Base-by-base conservation (phyloP, 148 eudicot species). In the Rhododendron molle region DNA sequence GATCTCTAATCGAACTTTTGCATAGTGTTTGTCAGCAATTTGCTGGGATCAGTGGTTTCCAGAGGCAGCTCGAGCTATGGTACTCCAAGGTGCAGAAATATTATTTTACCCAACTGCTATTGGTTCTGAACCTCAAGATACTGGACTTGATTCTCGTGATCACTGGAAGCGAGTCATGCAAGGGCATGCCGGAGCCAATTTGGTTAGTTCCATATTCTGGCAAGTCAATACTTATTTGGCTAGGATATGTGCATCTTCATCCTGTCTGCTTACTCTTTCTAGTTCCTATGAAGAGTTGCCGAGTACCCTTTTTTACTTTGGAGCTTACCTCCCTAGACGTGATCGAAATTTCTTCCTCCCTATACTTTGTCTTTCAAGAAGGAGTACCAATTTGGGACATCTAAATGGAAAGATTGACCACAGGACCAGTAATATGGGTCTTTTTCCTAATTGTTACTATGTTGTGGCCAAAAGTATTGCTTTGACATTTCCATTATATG, bases 1-100 rank as follows among this genome's bases (percentile, higher is more conserved):
- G 23, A 81, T 34, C 30, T 58, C 47, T 83, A 36, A 83, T 83
- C 28, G 3, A 83, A 9, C 21, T 83, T 12, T 1, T 69, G 83
- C 18, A 50, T 50, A 18, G 65, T 43, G 67, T 79, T 49, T 85
- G 77, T 82, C 85, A 95, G 99, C 94, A 85, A 97, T 97, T 87
- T 97, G 99, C 90, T 97, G 99, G 99, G 99, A 97, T 91, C 98
- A 97, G 85, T 97, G 98, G 98, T 97, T 97, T 87, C 98, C 99
- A 2, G 98, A 95, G 91, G 94, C 98, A 73, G 96, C 99, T 73
- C 95, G 98, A 83, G 96, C 99, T 18, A 93, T 97, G 99, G 98
- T 89, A 72, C 98, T 97, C 87, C 98, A 93, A 92, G 99, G 98
- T 86, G 99, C 98, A 88, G 98, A 95, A 88, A 89, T 97, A 85